Conservation (phyloP, 2,329 filamentous ascomycete species). For the Coniochaeta pulveracea region DNA sequence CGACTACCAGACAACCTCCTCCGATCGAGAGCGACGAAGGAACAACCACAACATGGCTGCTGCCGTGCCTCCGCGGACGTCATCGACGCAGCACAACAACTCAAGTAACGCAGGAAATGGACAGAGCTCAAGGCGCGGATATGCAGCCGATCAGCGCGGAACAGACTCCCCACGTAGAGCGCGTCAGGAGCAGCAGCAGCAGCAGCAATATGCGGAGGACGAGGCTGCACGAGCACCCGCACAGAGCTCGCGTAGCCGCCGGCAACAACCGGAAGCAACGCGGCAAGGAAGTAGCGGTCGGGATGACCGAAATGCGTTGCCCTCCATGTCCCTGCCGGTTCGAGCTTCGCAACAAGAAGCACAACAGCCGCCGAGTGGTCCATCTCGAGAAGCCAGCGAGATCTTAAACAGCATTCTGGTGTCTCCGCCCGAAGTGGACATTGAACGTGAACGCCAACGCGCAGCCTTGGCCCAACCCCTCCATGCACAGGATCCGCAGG, state of each 20-base stretch:
- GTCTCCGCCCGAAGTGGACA: slow-evolving; percentile 63
- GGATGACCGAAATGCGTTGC: slow-evolving; percentile 23
- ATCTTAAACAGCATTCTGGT: slow-evolving; percentile 68
- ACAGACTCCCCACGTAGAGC: slow-evolving; percentile 29
- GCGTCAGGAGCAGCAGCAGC: slow-evolving; percentile 20
- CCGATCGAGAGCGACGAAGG: slow-evolving; percentile 35
- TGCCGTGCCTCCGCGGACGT: slow-evolving; percentile 69
- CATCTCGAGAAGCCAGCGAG: slow-evolving; percentile 67
- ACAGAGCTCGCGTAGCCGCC: slow-evolving; percentile 25
- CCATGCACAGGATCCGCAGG: slow-evolving; percentile 25
- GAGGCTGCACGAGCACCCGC: slow-evolving; percentile 21
- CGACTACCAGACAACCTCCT: slow-evolving; percentile 31
- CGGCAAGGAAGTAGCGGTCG: slow-evolving; percentile 25
- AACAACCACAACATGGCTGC: slow-evolving; percentile 44
- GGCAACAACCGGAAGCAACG: slow-evolving; percentile 27
- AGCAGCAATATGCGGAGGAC: slow-evolving; percentile 19
- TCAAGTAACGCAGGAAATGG: slow-evolving; percentile 15
- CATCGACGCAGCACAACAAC: slow-evolving; percentile 50
- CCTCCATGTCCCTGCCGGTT: slow-evolving; percentile 29
- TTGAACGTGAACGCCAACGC: slow-evolving; percentile 60
- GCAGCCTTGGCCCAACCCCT: slow-evolving; percentile 47
- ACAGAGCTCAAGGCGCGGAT: slow-evolving; percentile 29
- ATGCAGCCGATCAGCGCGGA: slow-evolving; percentile 32
- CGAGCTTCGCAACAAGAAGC: slow-evolving; percentile 28
- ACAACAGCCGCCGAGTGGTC: slow-evolving; percentile 42